Evolutionary conservation across 768 basidiomycete genomes (phyloP), one percentile per base, ranked within the genome.

Genomic region (Suillus spraguei): DNA sequence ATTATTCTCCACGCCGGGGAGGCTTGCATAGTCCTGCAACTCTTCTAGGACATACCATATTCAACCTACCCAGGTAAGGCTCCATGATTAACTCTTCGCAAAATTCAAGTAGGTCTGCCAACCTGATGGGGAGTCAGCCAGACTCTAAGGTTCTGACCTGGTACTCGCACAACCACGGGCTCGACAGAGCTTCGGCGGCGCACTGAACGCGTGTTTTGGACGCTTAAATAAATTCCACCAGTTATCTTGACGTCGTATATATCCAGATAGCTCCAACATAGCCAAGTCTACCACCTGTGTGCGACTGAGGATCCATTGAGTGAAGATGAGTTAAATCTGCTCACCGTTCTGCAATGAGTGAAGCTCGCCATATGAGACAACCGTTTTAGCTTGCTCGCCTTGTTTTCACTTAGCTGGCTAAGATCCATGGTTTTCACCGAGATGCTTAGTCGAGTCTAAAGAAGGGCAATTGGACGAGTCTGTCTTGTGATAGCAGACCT

Each of bases 21-120:
- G 73, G 13, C 70, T 65, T 42, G 74, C 78, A 64, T 85, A 85
- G 0, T 82, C 82, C 1, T 63, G 67, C 5, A 86, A 71, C 67
- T 86, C 84, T 61, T 83, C 81, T 7, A 85, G 67, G 28, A 83
- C 78, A 72, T n/a, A n/a, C n/a, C n/a, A n/a, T 84, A 85, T 11
- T 77, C 59, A 10, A 84, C 71, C 84, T 85, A 47, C 28, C 17
- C 10, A 24, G 20, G 17, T 11, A 17, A 58, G 28, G 20, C 3
- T 41, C 11, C 2, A 58, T 20, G 24, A 41, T 58, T 17, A 44
- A 64, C 36, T 56, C n/a, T 63, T 46, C 32, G 41, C n/a, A 44
- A 55, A 44, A 42, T n/a, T 32, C 35, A 38, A 38, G 22, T 10
- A 33, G 62, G 49, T 20, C 4, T 33, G 59, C 74, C 47, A 61